Percentiles rank a stretch among this genome's conserved stretches.
Evolutionary conservation across 2,329 filamentous ascomycete species (phyloP).

Genomic region (Leptographium procerum): DNA sequence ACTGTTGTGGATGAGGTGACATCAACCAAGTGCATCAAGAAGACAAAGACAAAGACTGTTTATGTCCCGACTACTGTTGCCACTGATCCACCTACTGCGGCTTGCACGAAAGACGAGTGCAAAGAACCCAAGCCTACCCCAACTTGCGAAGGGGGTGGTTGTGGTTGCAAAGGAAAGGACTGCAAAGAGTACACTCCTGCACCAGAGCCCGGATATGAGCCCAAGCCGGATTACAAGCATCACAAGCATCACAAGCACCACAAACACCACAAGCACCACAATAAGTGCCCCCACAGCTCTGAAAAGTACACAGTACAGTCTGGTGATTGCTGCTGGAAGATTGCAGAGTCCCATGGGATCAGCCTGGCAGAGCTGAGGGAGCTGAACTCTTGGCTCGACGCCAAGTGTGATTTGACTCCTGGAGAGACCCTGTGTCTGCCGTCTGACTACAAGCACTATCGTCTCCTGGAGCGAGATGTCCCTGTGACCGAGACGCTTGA

Average conservation of each 20-base stretch:
- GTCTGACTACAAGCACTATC: not conserved
- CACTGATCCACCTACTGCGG: not conserved
- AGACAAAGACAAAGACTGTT: not conserved
- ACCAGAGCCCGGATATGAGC: not conserved
- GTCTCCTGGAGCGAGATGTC: not conserved
- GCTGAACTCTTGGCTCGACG: conserved; percentile 3
- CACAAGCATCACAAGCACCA: not conserved
- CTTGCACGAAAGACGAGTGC: not conserved
- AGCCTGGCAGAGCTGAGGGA: not conserved
- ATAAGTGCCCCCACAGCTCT: not conserved
- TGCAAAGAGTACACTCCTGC: not conserved
- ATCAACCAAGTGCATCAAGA: not conserved
- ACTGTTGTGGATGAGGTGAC: not conserved
- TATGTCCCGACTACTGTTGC: not conserved
- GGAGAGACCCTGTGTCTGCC: conserved; percentile 7
- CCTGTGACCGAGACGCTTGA: not conserved
- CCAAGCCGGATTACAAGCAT: too few species aligned
- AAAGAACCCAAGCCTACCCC: not conserved
- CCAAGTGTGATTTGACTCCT: not conserved
- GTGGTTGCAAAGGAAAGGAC: not conserved
- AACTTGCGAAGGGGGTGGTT: not conserved
- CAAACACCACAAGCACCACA: not conserved
- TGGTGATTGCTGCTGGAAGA: conserved; percentile 5
- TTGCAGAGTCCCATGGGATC: conserved; percentile 1
- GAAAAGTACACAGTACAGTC: not conserved